Evolutionary conservation across 768 basidiomycete species (phyloP).

Genomic region (Pleurotus tuber-regium): DNA sequence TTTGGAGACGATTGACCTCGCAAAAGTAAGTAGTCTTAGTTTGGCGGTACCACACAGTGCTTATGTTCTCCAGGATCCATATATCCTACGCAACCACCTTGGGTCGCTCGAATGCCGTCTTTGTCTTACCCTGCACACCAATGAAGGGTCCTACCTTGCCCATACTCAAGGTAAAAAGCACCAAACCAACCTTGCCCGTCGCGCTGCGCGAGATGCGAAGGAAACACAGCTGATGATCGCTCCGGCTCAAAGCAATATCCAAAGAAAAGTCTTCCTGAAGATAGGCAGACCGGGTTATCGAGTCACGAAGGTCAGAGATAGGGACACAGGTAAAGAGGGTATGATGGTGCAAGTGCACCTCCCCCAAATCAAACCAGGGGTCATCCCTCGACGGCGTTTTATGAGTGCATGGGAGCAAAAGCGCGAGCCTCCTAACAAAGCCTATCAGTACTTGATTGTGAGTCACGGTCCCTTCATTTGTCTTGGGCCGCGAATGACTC

Average conservation of each 20-base stretch:
- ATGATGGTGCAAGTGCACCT: slow-evolving; percentile 97
- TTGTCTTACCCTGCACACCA: slow-evolving; percentile 97
- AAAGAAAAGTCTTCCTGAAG: slow-evolving; percentile 94
- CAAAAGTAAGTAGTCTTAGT: slow-evolving; percentile 60
- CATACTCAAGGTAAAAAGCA: slow-evolving; percentile 99
- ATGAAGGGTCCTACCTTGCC: slow-evolving; percentile 97
- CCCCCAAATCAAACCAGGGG: slow-evolving; percentile 87
- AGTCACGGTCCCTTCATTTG: slow-evolving; percentile 31
- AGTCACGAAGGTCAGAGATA: slow-evolving; percentile 95
- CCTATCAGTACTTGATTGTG: slow-evolving; percentile 96
- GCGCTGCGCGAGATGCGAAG: slow-evolving; percentile 96
- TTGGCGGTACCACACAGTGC: too few relatives aligned
- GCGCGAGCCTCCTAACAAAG: slow-evolving; percentile 90
- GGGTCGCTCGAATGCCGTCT: slow-evolving; percentile 98
- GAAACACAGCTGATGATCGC: slow-evolving; percentile 90
- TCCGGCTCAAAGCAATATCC: slow-evolving; percentile 73
- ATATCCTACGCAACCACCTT: slow-evolving; percentile 97
- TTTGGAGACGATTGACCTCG: slow-evolving; percentile 95
- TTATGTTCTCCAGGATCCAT: slow-evolving; percentile 85
- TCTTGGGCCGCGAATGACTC: slow-evolving; percentile 24
- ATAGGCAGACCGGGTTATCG: slow-evolving; percentile 95
- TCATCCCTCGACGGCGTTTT: slow-evolving; percentile 83
- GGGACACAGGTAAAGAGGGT: slow-evolving; percentile 88
- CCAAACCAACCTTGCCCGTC: slow-evolving; percentile 95
- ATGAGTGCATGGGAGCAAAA: slow-evolving; percentile 99